Evolutionary conservation across 352 stramenopile species (phyloP).

Genomic region (Hyaloperonospora arabidopsidis): DNA sequence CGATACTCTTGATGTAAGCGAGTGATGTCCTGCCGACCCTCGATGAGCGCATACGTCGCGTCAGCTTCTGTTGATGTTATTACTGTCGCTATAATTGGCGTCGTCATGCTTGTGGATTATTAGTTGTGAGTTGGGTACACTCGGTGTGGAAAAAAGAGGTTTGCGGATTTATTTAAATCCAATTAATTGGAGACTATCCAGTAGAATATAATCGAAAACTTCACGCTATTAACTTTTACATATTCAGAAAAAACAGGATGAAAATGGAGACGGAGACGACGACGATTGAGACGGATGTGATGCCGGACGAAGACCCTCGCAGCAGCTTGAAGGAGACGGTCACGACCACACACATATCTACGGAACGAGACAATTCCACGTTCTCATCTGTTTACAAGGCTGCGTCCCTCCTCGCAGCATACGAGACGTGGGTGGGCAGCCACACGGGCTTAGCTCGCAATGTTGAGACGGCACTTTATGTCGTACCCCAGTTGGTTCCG

Average conservation of each 20-base stretch:
- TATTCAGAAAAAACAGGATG: background rate
- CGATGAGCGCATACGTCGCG: constrained; percentile 24
- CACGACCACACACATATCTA: constrained; percentile 5
- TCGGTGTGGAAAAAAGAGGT: no score
- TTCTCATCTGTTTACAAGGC: constrained; percentile 6
- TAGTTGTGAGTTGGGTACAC: no score
- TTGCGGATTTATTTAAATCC: no score
- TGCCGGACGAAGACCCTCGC: constrained; percentile 13
- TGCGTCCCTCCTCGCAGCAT: constrained; percentile 33
- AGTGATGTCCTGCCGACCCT: constrained; percentile 9
- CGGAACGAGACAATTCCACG: background rate
- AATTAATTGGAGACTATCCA: no score
- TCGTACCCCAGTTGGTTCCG: constrained; percentile 70
- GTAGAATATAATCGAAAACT: no score
- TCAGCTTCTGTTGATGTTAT: constrained; percentile 9
- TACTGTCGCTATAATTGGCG: constrained; percentile 4
- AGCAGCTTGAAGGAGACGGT: background rate
- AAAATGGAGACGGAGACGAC: constrained; percentile 20
- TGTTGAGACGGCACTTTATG: constrained; percentile 70
- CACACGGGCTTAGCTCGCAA: constrained; percentile 60
- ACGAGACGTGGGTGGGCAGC: constrained; percentile 60
- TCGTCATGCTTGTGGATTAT: no score
- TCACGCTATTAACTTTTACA: no score
- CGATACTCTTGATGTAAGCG: constrained; percentile 22
- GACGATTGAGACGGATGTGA: constrained; percentile 17